Base-by-base conservation (phyloP, 225 moss, liverwort and hornwort genomes). In the Physcomitrium patens region DNA sequence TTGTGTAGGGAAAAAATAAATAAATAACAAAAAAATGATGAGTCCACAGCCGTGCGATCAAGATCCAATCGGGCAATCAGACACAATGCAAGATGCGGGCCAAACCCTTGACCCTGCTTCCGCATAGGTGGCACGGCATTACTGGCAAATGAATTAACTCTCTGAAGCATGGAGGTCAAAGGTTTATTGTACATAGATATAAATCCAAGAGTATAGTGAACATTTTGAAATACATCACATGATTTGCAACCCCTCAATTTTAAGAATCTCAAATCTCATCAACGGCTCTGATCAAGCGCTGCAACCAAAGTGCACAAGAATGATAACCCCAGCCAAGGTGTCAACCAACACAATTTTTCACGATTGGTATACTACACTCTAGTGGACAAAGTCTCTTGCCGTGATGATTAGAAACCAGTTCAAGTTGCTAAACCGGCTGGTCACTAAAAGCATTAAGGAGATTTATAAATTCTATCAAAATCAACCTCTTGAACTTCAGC, bases 401-500 rank as follows among this genome's bases (percentile, higher is more conserved):
- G 51, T 27, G 57, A 68, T 22, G 43, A 9, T 28, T 31, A 3
- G 59, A 43, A 50, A n/a, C 63, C 15, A 53, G 0, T 49, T 0
- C 8, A 17, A 18, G 20, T 50, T 48, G 49, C 64, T 24, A 15
- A 63, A 48, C 49, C 43, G 67, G 50, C 68, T 62, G 50, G 1
- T 17, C 17, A 69, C 59, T 64, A 51, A 59, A 26, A 41, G 55
- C 9, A 68, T 63, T 31, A 41, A 77, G 54, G 24, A 9, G 7
- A 18, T 79, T 60, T 3, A 59, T 77, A 61, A 45, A 63, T 63
- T 47, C 63, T 19, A 67, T 50, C 41, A 73, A 37, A 50, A 9
- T 41, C 53, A 23, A 45, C 31, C 43, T 44, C 67, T 55, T 26
- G 20, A 67, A 48, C 55, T 61, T 4, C 20, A 17, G 20, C 56